These are phyloP conservation scores for Cytidiella melzeri DNA, from an alignment of 768 basidiomycete genomes.

Conservation along the genomic window DNA sequence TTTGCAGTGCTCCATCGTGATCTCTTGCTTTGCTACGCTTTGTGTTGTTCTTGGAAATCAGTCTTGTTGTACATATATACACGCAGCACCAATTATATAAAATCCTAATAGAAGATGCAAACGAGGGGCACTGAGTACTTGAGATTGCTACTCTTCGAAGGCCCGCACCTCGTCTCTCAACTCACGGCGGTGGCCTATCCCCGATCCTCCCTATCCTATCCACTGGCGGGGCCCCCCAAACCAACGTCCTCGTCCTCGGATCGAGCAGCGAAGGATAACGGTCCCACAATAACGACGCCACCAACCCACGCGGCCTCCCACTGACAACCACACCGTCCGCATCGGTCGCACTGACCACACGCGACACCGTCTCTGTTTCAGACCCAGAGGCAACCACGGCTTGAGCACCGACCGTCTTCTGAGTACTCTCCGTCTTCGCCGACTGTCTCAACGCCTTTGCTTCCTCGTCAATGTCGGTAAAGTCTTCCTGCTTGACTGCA, in stretches of 20 bases:
- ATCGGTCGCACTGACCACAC: not conserved
- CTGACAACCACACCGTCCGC: not conserved
- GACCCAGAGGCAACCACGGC: conserved; percentile 20
- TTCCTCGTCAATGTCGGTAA: conserved; percentile 81
- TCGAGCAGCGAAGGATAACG: conserved; percentile 50
- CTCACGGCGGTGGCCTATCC: conserved; percentile 16
- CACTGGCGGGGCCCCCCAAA: conserved; percentile 70
- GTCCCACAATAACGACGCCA: conserved; percentile 36
- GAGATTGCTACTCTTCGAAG: conserved; percentile 6
- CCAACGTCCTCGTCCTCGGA: conserved; percentile 53
- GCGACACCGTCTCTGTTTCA: conserved; percentile 19
- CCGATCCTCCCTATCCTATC: conserved; percentile 51
- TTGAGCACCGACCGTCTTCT: conserved; percentile 8
- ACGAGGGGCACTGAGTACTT: too few relatives aligned
- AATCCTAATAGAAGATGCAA: too few relatives aligned
- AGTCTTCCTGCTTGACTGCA: conserved; percentile 91
- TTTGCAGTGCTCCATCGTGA: too few relatives aligned
- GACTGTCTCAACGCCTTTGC: conserved; percentile 47
- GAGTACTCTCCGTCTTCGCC: not conserved
- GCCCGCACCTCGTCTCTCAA: not conserved
- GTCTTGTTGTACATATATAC: not conserved
- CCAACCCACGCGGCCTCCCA: conserved; percentile 34
- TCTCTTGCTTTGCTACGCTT: not conserved
- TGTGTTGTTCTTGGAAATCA: too few relatives aligned
- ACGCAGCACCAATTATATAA: not conserved